A percentile compares a stretch with the other conserved stretches of the same genome.
phyloP scores from a whole-genome alignment of 2,329 filamentous ascomycete species.

The Biscogniauxia marginata region DNA sequence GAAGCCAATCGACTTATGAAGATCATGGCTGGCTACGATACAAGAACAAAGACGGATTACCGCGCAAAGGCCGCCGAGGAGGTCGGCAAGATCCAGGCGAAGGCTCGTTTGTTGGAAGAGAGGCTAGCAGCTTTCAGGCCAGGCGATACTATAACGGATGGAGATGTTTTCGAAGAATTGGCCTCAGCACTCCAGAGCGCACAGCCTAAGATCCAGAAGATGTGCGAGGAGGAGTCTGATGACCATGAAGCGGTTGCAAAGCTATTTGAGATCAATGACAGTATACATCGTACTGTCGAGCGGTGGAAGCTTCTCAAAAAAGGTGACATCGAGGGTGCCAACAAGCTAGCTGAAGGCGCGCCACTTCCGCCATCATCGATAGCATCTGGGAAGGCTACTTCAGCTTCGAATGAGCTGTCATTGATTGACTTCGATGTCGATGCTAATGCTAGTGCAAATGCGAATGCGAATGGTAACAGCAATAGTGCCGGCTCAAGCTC shows the following conservation, averaged over 20 bases:
- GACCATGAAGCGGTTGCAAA: slow-evolving; percentile 95
- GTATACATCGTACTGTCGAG: slow-evolving; percentile 95
- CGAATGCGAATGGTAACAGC: slow-evolving; percentile 28
- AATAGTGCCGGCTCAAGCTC: slow-evolving; percentile 45
- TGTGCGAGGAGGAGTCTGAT: slow-evolving; percentile 98
- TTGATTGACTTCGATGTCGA: slow-evolving; percentile 86
- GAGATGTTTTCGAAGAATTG: slow-evolving; percentile 76
- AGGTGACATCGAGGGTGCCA: slow-evolving; percentile 81
- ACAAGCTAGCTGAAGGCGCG: slow-evolving; percentile 79
- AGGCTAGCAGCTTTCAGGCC: slow-evolving; percentile 81
- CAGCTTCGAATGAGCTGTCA: slow-evolving; percentile 72
- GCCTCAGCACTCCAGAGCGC: slow-evolving; percentile 86
- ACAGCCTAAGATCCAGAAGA: slow-evolving; percentile 98
- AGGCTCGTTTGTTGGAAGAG: slow-evolving; percentile 88
- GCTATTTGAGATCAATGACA: slow-evolving; percentile 95
- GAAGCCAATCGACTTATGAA: slow-evolving; percentile 99
- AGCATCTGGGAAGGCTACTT: slow-evolving; percentile 61
- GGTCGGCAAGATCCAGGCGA: slow-evolving; percentile 91
- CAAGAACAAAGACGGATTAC: slow-evolving; percentile 93
- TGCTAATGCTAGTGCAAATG: slow-evolving; percentile 50
- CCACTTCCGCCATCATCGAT: slow-evolving; percentile 34
- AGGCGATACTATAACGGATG: slow-evolving; percentile 73
- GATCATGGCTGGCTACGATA: slow-evolving; percentile 97
- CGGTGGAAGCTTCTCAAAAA: slow-evolving; percentile 95
- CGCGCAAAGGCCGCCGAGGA: slow-evolving; percentile 96